Evolutionary conservation across 2,329 filamentous ascomycete genomes (phyloP).

Genomic region (Dendrostoma leiphaemia): DNA sequence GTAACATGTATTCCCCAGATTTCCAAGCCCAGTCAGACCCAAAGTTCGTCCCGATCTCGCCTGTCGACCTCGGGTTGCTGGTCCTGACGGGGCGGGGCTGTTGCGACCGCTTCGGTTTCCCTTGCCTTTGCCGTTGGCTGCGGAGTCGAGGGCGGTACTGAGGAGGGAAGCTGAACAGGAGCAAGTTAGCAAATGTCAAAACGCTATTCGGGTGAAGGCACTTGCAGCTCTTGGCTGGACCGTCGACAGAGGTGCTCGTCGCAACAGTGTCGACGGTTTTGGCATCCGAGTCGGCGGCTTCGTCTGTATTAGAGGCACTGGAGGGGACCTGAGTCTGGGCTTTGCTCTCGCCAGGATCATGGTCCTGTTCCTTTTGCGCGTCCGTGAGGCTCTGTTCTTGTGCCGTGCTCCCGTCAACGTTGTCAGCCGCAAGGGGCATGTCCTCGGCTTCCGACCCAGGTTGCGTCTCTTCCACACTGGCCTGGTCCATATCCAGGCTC

Average conservation of each 20-base stretch:
- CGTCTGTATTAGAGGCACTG: conserved; percentile 14
- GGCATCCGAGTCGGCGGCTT: conserved; percentile 10
- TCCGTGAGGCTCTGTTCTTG: not conserved
- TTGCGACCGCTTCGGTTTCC: conserved; percentile 62
- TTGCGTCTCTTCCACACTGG: conserved; percentile 14
- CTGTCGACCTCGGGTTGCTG: conserved; percentile 70
- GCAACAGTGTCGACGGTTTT: conserved; percentile 16
- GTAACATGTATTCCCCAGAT: conserved; percentile 96
- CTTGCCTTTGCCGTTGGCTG: conserved; percentile 6
- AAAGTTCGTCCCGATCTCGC: conserved; percentile 67
- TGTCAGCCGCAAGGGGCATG: not conserved
- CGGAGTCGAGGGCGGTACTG: not conserved
- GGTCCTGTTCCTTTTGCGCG: not conserved
- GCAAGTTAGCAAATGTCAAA: conserved; percentile 1
- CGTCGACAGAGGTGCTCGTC: conserved; percentile 20
- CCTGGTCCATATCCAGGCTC: conserved; percentile 7
- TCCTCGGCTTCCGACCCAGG: conserved; percentile 12
- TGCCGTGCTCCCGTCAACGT: not conserved
- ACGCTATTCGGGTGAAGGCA: not conserved
- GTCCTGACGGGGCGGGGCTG: conserved; percentile 60
- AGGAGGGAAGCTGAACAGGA: conserved; percentile 22
- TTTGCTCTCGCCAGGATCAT: not conserved
- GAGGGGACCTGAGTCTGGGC: conserved; percentile 4
- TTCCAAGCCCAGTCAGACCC: conserved; percentile 80
- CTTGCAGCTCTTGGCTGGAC: conserved; percentile 27